These are phyloP conservation scores for Ceratobasidium sp. DNA, from an alignment of 1,284 basidiomycete species.

Conservation along the genomic window DNA sequence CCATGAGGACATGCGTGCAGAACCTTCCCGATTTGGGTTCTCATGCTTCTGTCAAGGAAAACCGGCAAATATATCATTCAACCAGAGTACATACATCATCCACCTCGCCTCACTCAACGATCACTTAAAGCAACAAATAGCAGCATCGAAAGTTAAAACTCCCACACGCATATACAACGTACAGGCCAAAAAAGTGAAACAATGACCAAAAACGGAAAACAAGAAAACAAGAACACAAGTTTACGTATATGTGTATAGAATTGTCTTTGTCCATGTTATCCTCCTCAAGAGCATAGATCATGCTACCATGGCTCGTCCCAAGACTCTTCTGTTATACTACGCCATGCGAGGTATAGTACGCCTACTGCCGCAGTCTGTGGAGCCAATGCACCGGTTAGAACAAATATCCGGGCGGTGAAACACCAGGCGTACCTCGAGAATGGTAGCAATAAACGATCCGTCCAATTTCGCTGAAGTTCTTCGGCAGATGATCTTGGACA, in stretches of 20 bases:
- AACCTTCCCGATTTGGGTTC: not conserved
- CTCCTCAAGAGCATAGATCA: not conserved
- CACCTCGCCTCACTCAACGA: not conserved
- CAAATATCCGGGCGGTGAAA: not conserved
- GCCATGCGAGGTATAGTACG: conserved; percentile 81
- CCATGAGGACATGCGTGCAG: not conserved
- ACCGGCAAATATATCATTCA: conserved; percentile 6
- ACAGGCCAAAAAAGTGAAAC: not conserved
- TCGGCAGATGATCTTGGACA: conserved; percentile 78
- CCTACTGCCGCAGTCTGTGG: conserved; percentile 69
- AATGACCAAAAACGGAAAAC: not conserved
- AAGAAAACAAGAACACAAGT: not conserved
- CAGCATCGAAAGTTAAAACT: not conserved
- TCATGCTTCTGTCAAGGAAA: not conserved
- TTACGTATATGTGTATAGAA: not conserved
- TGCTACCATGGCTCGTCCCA: conserved; percentile 42
- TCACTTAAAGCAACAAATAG: not conserved
- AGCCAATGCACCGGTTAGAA: conserved; percentile 33
- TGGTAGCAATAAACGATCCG: conserved; percentile 81
- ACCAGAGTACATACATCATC: conserved; percentile 5
- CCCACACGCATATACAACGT: not conserved
- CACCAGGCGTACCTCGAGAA: conserved; percentile 62
- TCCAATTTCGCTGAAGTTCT: conserved; percentile 74
- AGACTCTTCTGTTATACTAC: conserved; percentile 77
- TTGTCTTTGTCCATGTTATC: conserved; percentile 8